phyloP scores from a whole-genome alignment of 345 rosid genomes.

The Melaleuca quinquenervia region DNA sequence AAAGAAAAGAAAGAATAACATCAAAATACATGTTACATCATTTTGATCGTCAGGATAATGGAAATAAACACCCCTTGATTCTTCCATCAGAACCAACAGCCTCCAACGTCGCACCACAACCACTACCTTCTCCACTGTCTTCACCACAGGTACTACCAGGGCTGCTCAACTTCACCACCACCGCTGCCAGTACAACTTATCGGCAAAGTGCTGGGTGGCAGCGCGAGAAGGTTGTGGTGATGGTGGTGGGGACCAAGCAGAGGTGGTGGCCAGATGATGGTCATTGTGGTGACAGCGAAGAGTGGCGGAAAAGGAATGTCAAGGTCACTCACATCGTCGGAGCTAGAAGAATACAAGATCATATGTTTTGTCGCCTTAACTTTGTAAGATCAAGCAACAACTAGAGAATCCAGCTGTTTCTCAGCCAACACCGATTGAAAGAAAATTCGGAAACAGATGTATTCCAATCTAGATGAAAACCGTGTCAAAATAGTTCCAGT shows the following conservation, averaged over 20 bases:
- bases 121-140: background rate
- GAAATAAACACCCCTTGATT: no score
- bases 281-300: background rate
- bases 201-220: background rate
- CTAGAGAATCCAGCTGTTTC: background rate
- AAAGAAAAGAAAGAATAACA: background rate
- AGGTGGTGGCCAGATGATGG: background rate
- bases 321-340: background rate
- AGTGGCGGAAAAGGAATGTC: background rate
- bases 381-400: background rate
- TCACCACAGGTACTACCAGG: background rate
- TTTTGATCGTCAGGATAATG: no score
- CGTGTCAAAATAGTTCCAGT: background rate
- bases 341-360: background rate
- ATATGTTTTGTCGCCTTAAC: background rate
- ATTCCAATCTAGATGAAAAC: background rate
- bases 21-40: background rate
- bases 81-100: no score
- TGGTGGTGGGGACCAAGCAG: background rate
- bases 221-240: background rate
- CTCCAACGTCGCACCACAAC: background rate
- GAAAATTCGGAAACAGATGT: background rate
- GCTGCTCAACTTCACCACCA: background rate
- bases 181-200: background rate
- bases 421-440: background rate